phyloP scores from a whole-genome alignment of 2,329 filamentous ascomycete genomes.

The Blastomyces silverae region DNA sequence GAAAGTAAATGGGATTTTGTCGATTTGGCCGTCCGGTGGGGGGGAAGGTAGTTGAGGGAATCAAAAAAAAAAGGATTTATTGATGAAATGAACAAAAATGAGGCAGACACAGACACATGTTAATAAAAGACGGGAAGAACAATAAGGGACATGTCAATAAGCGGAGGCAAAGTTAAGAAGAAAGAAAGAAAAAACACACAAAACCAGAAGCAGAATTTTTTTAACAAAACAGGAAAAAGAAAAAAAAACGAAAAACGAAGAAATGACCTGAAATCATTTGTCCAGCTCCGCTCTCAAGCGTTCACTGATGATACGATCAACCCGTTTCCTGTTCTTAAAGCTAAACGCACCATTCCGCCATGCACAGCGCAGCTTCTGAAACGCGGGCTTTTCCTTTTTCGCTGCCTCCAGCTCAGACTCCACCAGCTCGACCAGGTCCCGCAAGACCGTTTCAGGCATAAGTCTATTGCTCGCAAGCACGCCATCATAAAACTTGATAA shows the following conservation, averaged over 20 bases:
- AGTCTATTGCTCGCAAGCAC: constrained; percentile 47
- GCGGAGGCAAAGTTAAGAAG: background rate
- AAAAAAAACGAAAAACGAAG: background rate
- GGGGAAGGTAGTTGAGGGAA: too few relatives aligned
- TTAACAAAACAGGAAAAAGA: background rate
- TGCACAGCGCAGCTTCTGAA: constrained; percentile 47
- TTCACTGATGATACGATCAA: constrained; percentile 47
- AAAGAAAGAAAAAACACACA: background rate
- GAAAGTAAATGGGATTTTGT: background rate
- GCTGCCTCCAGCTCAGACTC: constrained; percentile 40
- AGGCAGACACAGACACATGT: background rate
- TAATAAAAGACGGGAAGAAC: background rate
- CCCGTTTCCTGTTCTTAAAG: constrained; percentile 52
- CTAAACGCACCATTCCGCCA: constrained; percentile 51
- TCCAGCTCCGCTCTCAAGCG: constrained; percentile 50
- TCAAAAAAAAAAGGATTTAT: too few relatives aligned
- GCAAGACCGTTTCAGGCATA: constrained; percentile 47
- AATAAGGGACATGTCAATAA: too few relatives aligned
- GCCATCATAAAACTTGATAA: constrained; percentile 60
- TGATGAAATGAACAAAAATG: too few relatives aligned
- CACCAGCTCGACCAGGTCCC: constrained; percentile 51
- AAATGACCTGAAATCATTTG: constrained; percentile 27
- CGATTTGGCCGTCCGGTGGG: too few relatives aligned
- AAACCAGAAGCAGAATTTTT: background rate
- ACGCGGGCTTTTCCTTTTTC: constrained; percentile 38